Evolutionary conservation across 2,329 filamentous ascomycete genomes (phyloP), one percentile per base, ranked within the genome.

Genomic region (Alternaria triticimaculans): DNA sequence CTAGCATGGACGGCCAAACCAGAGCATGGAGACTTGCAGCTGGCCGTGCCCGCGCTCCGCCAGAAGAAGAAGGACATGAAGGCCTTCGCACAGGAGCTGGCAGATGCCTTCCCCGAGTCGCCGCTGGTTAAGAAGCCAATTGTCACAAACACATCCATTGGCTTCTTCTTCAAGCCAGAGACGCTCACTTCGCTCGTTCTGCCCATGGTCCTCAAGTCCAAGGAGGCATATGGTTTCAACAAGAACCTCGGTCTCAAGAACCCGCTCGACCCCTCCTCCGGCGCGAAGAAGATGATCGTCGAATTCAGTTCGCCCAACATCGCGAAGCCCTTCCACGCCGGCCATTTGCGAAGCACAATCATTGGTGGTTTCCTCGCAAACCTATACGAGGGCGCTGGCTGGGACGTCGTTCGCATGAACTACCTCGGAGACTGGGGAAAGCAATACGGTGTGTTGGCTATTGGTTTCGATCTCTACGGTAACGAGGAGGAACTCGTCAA

Each of bases 251-350:
- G 90, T 18, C 82, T 89, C 23, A 85, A 84, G 68, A 88, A 93
- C 74, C 85, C 87, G 41, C 81, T 84, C 21, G 86, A 92, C 74
- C 85, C 88, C 8, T 85, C 83, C 55, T 83, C 86, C 63, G 88
- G 87, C 65, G 84, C 84, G 72, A 92, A 92, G 84, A 87, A 86
- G 72, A 85, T 90, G 48, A 87, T 96, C 55, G 87, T 96, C 72
- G 92, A 96, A 75, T 96, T 95, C 80, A 93, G 90, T 8, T 94
- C 91, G 8, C 92, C 93, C 55, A 96, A 96, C 78, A 94, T 96
- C 63, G 92, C 92, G 49, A 95, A 95, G 81, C 92, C 90, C 21
- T 93, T 94, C 80, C 89, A 92, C 74, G 90, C 89, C 21, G 89
- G 89, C 6, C 91, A 94, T 81, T 82, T 94, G 70, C 86, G 91